Base-by-base conservation (phyloP, 345 rosid genomes). In the Melastoma malabathricum region DNA sequence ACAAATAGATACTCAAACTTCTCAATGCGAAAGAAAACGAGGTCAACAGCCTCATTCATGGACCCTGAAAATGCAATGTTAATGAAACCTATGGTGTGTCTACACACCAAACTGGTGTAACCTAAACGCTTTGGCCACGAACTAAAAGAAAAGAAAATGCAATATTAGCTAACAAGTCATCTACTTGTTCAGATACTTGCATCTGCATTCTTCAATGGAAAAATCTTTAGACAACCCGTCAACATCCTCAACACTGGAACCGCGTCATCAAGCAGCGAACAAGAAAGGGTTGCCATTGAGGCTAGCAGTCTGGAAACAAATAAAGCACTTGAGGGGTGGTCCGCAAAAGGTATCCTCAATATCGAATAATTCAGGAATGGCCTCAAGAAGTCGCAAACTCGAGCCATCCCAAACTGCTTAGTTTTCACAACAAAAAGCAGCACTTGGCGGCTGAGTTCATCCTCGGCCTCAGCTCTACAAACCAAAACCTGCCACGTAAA, bases 381-480 rank as follows among this genome's bases (percentile, higher is more conserved):
- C 66, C 82, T 78, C 68, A 89, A 62, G 72, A 90, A 90, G 54
- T 78, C 74, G 59, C 90, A 90, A 52, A 79, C 80, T 67, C 75
- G 64, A 48, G 45, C 74, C 79, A 81, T 79, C 47, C 86, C 84
- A 18, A 64, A 55, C 44, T 44, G 61, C 57, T 67, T 70, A 51
- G 52, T 68, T 60, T 72, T 77, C 20, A 66, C 70, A 64, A 83
- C 65, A 65, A 86, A 81, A 58, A 75, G 69, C 63, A 81, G 57
- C 25, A 90, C 70, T 75, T 90, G 89, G 31, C 65, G 87, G 49
- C 76, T 68, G 63, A 86, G 79, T 63, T 83, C 96, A 48, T 65
- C 63, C 17, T 78, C 78, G 43, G 65, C 81, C 70, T 90, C 90
- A 31, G 17, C 62, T 60, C 96, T 60, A 60, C 77, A 59, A 29